Evolutionary conservation across 345 rosid genomes (phyloP).

Genomic region (Erodium maritimum): DNA sequence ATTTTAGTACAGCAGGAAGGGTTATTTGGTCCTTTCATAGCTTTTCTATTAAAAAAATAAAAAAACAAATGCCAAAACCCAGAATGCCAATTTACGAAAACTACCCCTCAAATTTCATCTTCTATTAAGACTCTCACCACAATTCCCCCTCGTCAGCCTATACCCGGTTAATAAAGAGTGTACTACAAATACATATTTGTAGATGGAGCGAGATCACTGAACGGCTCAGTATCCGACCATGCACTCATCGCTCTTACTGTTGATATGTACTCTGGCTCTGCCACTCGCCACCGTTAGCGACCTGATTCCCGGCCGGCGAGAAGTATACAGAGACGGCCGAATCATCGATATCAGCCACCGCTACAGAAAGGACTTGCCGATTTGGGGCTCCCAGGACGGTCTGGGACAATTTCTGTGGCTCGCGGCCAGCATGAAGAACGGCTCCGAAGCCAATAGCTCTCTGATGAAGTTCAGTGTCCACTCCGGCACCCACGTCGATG

Average conservation of each 20-base stretch:
- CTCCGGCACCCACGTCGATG: slow-evolving; percentile 85
- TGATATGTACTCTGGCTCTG: not conserved
- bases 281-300: slow-evolving; percentile 6
- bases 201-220: no score
- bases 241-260: not conserved
- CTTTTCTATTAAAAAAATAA: no score
- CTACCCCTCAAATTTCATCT: no score
- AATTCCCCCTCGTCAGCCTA: no score
- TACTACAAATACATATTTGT: no score
- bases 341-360: slow-evolving; percentile 74
- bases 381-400: slow-evolving; percentile 33
- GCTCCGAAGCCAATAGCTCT: slow-evolving; percentile 60
- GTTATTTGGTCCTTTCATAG: no score
- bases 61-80: no score
- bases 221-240: not conserved
- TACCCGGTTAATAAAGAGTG: no score
- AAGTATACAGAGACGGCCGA: slow-evolving; percentile 57
- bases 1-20: no score
- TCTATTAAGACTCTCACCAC: no score
- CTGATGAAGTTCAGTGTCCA: slow-evolving; percentile 68
- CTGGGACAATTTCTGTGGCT: slow-evolving; percentile 59
- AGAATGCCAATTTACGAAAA: no score
- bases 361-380: slow-evolving; percentile 43
- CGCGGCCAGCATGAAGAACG: slow-evolving; percentile 68
- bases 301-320: slow-evolving; percentile 52